phyloP scores from a whole-genome alignment of 2,329 filamentous ascomycete species.

The Elsinoe necatrix region DNA sequence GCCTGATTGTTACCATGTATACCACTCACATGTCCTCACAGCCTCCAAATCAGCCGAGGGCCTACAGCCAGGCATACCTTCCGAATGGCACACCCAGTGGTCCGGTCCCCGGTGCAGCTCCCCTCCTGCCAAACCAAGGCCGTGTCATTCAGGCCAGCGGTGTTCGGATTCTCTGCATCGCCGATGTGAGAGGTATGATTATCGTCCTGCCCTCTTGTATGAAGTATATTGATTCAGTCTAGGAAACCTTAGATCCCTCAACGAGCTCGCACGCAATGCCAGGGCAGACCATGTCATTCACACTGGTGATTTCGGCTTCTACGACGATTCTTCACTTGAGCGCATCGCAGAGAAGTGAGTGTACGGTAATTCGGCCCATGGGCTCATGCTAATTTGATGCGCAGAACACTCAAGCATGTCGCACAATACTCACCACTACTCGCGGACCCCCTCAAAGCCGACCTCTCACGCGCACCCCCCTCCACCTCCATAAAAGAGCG shows the following conservation, averaged over 20 bases:
- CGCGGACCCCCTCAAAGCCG: conserved; percentile 61
- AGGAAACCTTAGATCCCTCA: conserved; percentile 94
- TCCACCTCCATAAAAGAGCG: conserved; percentile 68
- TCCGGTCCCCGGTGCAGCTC: conserved; percentile 36
- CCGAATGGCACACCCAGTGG: conserved; percentile 37
- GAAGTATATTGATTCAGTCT: conserved; percentile 19
- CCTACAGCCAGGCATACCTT: conserved; percentile 41
- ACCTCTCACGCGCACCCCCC: conserved; percentile 60
- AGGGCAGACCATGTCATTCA: conserved; percentile 97
- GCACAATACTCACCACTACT: conserved; percentile 96
- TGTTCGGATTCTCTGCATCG: conserved; percentile 43
- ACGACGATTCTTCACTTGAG: conserved; percentile 90
- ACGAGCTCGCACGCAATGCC: conserved; percentile 90
- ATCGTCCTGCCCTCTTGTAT: not conserved
- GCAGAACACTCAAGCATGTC: conserved; percentile 91
- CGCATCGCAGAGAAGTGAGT: conserved; percentile 95
- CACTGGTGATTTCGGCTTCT: conserved; percentile 98
- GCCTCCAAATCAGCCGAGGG: conserved; percentile 43
- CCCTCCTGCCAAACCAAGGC: conserved; percentile 46
- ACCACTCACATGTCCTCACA: conserved; percentile 28
- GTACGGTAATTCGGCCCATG: not conserved
- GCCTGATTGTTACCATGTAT: not conserved
- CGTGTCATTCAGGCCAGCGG: conserved; percentile 44
- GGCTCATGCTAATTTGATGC: conserved; percentile 13
- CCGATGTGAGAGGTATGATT: conserved; percentile 41